These are phyloP conservation scores for Solanum chaucha DNA, from an alignment of 257 asterid genomes.

Conservation along the genomic window DNA sequence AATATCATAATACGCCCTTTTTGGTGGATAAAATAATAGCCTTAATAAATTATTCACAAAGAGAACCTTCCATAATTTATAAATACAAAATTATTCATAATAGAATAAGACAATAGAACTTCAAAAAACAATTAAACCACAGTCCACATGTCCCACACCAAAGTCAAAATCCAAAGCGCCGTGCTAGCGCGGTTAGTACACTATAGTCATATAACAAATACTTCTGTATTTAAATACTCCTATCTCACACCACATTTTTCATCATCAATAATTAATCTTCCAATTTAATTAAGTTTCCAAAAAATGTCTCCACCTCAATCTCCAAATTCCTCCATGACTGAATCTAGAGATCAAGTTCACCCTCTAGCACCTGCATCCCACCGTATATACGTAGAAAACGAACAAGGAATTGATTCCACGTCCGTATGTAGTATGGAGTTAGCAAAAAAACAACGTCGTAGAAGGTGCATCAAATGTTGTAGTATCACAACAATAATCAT, in stretches of 20 bases:
- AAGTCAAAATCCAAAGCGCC: neutral
- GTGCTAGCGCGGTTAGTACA: neutral
- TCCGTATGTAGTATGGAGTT: neutral
- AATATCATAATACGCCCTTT: no score
- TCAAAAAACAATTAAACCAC: neutral
- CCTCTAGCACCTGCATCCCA: neutral
- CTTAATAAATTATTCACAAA: neutral
- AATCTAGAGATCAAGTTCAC: neutral
- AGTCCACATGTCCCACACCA: neutral
- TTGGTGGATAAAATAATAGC: no score
- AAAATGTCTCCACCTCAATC: no score
- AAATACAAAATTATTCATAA: neutral
- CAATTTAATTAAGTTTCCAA: neutral
- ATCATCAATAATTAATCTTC: neutral
- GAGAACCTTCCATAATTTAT: neutral
- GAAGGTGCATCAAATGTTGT: constrained; percentile 19
- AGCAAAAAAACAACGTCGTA: neutral
- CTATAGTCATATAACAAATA: neutral
- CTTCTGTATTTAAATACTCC: neutral
- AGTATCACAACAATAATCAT: constrained; percentile 9
- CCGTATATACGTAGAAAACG: no score
- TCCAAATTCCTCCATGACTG: neutral
- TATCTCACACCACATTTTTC: neutral
- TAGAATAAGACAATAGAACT: neutral
- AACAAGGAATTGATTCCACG: neutral